Evolutionary conservation across 257 asterid genomes (phyloP).

Genomic region (Nicotiana obtusifolia): DNA sequence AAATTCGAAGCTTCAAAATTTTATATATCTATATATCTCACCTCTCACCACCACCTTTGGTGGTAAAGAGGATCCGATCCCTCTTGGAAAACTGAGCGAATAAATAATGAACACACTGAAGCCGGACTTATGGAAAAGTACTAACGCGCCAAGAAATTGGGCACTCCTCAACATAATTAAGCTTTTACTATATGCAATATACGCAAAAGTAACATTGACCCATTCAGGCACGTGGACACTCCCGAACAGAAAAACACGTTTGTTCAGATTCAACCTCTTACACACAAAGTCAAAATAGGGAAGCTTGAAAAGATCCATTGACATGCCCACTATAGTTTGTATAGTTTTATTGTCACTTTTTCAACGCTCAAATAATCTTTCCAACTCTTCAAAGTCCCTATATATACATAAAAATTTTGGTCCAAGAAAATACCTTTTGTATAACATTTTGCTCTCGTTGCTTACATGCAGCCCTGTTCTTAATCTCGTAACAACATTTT

Average conservation of each 20-base stretch:
- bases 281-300: not conserved
- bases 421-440: not conserved
- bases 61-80: not conserved
- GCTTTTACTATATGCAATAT: no score
- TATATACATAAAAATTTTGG: not conserved
- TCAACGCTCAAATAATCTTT: no score
- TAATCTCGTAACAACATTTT: not conserved
- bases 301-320: not conserved
- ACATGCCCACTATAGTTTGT: not conserved
- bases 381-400: no score
- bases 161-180: not conserved
- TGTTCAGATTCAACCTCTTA: not conserved
- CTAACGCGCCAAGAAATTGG: not conserved
- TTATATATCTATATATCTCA: accelerated
- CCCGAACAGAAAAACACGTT: no score
- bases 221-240: not conserved
- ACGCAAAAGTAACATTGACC: not conserved
- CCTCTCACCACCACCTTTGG: not conserved
- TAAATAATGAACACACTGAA: not conserved
- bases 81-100: not conserved
- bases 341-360: not conserved
- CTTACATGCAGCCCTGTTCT: no score
- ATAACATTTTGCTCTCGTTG: not conserved
- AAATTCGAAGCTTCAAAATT: accelerated
- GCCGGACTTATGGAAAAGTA: not conserved